A percentile compares a stretch with the other conserved stretches of the same genome.
Evolutionary conservation across 2,329 filamentous ascomycete genomes (phyloP).

Genomic region (Sporothrix humicola): DNA sequence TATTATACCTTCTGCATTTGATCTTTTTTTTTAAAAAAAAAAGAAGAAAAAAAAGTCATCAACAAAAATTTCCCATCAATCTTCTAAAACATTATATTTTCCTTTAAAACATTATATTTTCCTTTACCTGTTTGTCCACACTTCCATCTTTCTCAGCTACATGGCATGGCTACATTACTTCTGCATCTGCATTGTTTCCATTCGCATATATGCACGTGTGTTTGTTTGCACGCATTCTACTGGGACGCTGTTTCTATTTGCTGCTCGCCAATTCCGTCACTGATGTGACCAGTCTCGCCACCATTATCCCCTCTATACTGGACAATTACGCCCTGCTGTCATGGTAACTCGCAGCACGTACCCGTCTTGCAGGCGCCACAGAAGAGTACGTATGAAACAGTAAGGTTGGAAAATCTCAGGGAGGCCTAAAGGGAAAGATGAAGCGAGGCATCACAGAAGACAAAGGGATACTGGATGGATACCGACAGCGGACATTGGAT

Average conservation of each 20-base stretch:
- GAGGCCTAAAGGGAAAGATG: not conserved
- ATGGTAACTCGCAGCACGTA: not conserved
- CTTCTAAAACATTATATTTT: not conserved
- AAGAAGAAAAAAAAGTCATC: no score
- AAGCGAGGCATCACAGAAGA: not conserved
- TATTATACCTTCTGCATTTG: no score
- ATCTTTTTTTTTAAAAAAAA: no score
- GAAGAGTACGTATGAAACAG: not conserved
- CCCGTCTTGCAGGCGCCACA: not conserved
- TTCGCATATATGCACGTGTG: not conserved
- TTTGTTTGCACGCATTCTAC: not conserved
- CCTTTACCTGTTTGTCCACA: not conserved
- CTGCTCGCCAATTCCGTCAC: not conserved
- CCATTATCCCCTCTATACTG: not conserved
- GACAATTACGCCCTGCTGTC: not conserved
- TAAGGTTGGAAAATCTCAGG: not conserved
- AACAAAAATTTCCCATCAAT: not conserved
- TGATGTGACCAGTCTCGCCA: not conserved
- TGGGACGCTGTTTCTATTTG: not conserved
- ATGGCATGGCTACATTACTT: constrained; percentile 14
- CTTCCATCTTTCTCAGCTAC: not conserved
- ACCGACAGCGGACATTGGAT: not conserved
- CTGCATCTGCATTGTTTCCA: not conserved
- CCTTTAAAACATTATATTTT: not conserved
- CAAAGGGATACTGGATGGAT: not conserved